A percentile compares a stretch with the other conserved stretches of the same genome.
Conservation (phyloP, 2,329 filamentous ascomycete species). For the Myriosclerotinia duriaeana region DNA sequence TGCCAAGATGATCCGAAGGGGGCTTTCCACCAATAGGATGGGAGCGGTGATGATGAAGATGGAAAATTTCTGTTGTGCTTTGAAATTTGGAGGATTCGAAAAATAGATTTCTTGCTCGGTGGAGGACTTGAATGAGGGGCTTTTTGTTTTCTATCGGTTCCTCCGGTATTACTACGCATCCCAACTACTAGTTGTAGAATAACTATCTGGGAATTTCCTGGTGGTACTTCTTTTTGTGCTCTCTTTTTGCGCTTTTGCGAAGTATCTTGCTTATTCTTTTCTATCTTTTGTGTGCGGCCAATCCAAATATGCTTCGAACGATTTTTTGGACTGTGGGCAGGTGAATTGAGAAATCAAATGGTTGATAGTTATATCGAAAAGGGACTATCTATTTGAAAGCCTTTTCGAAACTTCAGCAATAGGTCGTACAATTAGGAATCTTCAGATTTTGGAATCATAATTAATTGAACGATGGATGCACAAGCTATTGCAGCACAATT, state of each 20-base stretch:
- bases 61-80: neutral
- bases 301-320: conserved; percentile 13
- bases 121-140: conserved; percentile 1
- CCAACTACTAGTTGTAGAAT: conserved; percentile 4
- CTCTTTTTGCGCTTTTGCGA: conserved; percentile 12
- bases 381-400: neutral
- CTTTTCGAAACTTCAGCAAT: conserved; percentile 3
- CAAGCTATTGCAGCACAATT: conserved; percentile 7
- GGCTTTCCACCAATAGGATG: neutral
- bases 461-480: conserved; percentile 12
- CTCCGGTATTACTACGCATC: neutral
- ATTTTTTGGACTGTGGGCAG: conserved; percentile 1
- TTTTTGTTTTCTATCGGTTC: conserved; percentile 5
- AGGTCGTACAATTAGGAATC: neutral
- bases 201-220: conserved; percentile 8
- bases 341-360: conserved; percentile 15
- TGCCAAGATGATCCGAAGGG: neutral
- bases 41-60: conserved; percentile 11
- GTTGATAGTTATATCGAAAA: conserved; percentile 9
- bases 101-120: neutral
- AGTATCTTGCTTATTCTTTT: neutral
- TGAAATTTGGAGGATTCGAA: conserved; percentile 16
- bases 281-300: neutral
- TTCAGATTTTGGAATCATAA: neutral
- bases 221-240: neutral